Conservation (phyloP, 805 yeast species). For the Kregervanrija pseudodelftensis region DNA sequence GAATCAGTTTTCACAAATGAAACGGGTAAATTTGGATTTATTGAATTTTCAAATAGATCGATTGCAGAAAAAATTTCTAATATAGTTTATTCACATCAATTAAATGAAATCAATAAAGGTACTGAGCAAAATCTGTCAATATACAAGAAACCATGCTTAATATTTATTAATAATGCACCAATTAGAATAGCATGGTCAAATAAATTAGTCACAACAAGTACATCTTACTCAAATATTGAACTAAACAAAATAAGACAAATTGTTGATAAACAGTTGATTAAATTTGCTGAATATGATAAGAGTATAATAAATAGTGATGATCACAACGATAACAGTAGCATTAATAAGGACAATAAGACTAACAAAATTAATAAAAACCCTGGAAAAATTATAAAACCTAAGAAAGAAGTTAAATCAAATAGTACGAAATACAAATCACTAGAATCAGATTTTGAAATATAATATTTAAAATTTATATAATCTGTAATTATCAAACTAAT, state of each 20-base stretch:
- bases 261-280: conserved; percentile 46
- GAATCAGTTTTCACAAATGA: conserved; percentile 46
- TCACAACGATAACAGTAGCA: not conserved
- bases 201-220: conserved; percentile 24
- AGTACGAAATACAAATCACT: conserved; percentile 6
- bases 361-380: not conserved
- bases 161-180: conserved; percentile 35
- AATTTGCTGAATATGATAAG: conserved; percentile 38
- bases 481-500: conserved; percentile 38
- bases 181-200: conserved; percentile 52
- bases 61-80: conserved; percentile 43
- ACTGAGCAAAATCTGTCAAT: too few relatives aligned
- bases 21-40: conserved; percentile 55
- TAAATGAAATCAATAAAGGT: not conserved
- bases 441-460: conserved; percentile 10
- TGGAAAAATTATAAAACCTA: not conserved
- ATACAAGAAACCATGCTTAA: conserved; percentile 23
- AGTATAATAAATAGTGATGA: not conserved
- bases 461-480: not conserved
- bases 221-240: conserved; percentile 38
- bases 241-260: conserved; percentile 41
- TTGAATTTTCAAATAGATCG: conserved; percentile 42
- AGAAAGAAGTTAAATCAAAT: not conserved
- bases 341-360: not conserved
- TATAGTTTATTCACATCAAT: conserved; percentile 10